Conservation (phyloP, 306 rosid genomes). For the Nissolia schottii region DNA sequence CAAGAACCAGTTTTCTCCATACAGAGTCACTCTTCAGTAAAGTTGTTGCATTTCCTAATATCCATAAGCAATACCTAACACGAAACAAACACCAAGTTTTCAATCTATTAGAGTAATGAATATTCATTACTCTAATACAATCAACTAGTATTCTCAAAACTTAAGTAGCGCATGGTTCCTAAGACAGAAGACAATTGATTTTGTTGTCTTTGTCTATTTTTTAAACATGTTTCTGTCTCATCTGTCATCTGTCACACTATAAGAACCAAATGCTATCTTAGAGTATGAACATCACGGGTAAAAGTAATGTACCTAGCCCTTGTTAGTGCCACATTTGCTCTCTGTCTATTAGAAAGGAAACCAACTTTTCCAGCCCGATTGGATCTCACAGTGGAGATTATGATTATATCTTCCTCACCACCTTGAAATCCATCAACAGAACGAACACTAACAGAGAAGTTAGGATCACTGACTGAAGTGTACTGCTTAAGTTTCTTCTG, state of each 20-base stretch:
- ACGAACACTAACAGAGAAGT: constrained; percentile 46
- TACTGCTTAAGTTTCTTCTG: constrained; percentile 32
- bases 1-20: constrained; percentile 37
- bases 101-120: neutral
- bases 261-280: too few species aligned
- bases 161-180: too few species aligned
- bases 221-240: too few species aligned
- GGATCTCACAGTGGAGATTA: constrained; percentile 40
- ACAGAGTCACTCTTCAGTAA: constrained; percentile 24
- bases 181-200: too few species aligned
- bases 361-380: constrained; percentile 43
- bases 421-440: constrained; percentile 74
- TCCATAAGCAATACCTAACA: constrained; percentile 51
- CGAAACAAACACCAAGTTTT: neutral
- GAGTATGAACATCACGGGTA: neutral
- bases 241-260: too few species aligned
- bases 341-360: constrained; percentile 43
- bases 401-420: constrained; percentile 60
- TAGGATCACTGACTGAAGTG: neutral
- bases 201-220: too few species aligned
- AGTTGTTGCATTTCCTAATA: constrained; percentile 50
- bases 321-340: constrained; percentile 60
- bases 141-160: neutral
- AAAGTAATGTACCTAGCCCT: constrained; percentile 45
- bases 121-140: too few species aligned